Percentiles rank a stretch among this genome's conserved stretches.
Conservation (phyloP, 805 yeast species). For the Candida manassasensis region DNA sequence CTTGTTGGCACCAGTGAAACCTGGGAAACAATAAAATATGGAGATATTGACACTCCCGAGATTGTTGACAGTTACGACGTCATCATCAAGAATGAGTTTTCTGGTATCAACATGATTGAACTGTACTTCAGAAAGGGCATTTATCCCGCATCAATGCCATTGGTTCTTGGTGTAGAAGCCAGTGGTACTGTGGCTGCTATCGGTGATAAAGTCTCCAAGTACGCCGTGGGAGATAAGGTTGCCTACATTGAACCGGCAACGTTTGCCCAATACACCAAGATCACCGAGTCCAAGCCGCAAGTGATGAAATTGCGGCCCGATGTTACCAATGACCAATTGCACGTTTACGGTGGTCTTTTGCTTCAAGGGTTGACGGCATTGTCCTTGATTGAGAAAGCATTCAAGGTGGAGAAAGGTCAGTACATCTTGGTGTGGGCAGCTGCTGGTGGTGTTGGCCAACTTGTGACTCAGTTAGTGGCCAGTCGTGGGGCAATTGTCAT, state of each 20-base stretch:
- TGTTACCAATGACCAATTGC: slow-evolving; percentile 44
- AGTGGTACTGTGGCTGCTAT: slow-evolving; percentile 63
- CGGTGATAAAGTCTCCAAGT: slow-evolving; percentile 54
- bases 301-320: slow-evolving; percentile 48
- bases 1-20: slow-evolving; percentile 52
- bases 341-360: slow-evolving; percentile 55
- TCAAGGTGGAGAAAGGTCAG: slow-evolving; percentile 65
- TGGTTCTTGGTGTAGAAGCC: slow-evolving; percentile 69
- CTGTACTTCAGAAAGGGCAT: slow-evolving; percentile 76
- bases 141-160: slow-evolving; percentile 60
- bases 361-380: slow-evolving; percentile 79
- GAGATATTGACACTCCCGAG: slow-evolving; percentile 54
- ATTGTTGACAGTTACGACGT: slow-evolving; percentile 50
- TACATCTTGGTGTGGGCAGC: slow-evolving; percentile 81
- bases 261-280: slow-evolving; percentile 71
- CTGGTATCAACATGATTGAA: slow-evolving; percentile 84
- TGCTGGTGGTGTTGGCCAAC: slow-evolving; percentile 89
- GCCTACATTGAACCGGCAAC: slow-evolving; percentile 49
- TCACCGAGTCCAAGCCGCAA: slow-evolving; percentile 26
- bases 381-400: slow-evolving; percentile 63
- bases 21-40: slow-evolving; percentile 55
- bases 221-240: slow-evolving; percentile 66
- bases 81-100: slow-evolving; percentile 64
- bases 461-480: slow-evolving; percentile 61
- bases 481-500: slow-evolving; percentile 73